These are phyloP conservation scores for Orobanche coerulescens DNA, from an alignment of 257 asterid species.

Conservation along the genomic window DNA sequence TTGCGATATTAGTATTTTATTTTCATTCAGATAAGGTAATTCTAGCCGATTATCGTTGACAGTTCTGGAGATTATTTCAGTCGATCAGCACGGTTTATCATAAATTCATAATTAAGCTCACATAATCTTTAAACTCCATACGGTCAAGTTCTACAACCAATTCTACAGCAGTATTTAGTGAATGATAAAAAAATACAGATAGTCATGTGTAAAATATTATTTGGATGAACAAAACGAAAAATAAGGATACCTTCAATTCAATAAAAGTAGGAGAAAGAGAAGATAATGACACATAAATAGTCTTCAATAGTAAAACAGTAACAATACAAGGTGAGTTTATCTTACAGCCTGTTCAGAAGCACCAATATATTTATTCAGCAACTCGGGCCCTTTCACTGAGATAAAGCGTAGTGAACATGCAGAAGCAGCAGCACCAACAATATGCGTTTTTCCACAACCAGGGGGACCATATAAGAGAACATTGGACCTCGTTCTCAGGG, in stretches of 20 bases:
- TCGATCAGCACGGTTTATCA: no score
- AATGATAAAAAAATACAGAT: not conserved
- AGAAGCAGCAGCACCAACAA: slow-evolving; percentile 97
- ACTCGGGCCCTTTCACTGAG: slow-evolving; percentile 97
- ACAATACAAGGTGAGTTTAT: slow-evolving; percentile 18
- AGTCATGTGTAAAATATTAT: not conserved
- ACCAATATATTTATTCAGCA: slow-evolving; percentile 92
- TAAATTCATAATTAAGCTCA: no score
- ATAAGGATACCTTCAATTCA: not conserved
- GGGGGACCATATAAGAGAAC: slow-evolving; percentile 97
- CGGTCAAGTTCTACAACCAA: slow-evolving; percentile 8
- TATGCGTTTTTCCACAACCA: slow-evolving; percentile 98
- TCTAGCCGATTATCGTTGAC: no score
- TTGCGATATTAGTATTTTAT: no score
- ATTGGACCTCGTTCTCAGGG: slow-evolving; percentile 89
- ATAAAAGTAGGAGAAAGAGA: not conserved
- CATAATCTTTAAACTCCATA: not conserved
- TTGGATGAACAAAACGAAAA: not conserved
- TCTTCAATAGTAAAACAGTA: not conserved
- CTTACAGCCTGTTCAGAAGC: slow-evolving; percentile 99
- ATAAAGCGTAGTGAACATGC: slow-evolving; percentile 91
- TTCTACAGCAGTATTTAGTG: not conserved
- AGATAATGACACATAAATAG: slow-evolving; percentile 8
- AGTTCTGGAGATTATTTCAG: no score
- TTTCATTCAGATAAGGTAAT: no score